A percentile compares a stretch with the other conserved stretches of the same genome.
These are phyloP conservation scores for Vanrija pseudolonga DNA, from an alignment of 1,284 basidiomycete genomes.

Conservation along the genomic window DNA sequence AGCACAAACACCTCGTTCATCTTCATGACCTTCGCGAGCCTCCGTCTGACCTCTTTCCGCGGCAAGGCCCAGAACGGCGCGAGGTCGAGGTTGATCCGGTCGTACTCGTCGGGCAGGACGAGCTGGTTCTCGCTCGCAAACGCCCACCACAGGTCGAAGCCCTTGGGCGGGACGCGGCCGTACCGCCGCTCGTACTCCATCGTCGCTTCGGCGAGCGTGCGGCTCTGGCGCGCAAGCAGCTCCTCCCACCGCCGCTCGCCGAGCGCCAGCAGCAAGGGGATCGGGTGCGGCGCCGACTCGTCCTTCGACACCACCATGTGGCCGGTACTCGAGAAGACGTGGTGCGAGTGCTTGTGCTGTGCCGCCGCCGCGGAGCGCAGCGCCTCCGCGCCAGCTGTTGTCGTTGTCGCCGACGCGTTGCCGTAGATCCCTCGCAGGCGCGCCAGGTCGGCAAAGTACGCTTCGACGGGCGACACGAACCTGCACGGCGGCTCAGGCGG, in stretches of 20 bases:
- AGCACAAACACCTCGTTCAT: slow-evolving; percentile 45
- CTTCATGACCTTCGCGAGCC: slow-evolving; percentile 56
- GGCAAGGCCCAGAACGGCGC: slow-evolving; percentile 72
- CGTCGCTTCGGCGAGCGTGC: slow-evolving; percentile 67
- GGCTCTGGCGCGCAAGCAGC: slow-evolving; percentile 67
- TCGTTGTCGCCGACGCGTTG: neutral
- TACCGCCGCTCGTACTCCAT: slow-evolving; percentile 73
- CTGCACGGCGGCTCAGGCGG: slow-evolving; percentile 15
- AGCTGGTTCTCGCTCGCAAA: slow-evolving; percentile 69
- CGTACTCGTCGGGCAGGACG: slow-evolving; percentile 84
- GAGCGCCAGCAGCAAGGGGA: slow-evolving; percentile 68
- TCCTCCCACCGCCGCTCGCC: slow-evolving; percentile 67
- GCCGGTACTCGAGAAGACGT: slow-evolving; percentile 40
- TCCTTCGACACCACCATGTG: slow-evolving; percentile 39
- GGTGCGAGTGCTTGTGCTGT: slow-evolving; percentile 7
- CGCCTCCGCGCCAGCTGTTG: neutral
- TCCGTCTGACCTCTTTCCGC: slow-evolving; percentile 64
- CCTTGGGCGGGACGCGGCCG: slow-evolving; percentile 69
- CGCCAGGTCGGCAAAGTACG: slow-evolving; percentile 37
- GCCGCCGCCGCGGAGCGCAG: neutral
- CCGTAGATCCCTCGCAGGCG: slow-evolving; percentile 23
- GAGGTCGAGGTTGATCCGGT: slow-evolving; percentile 71
- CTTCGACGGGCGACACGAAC: slow-evolving; percentile 41
- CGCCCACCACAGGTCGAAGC: slow-evolving; percentile 83
- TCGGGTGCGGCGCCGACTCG: slow-evolving; percentile 60